Evolutionary conservation across 2,329 filamentous ascomycete species (phyloP), one percentile per base, ranked within the genome.

Genomic region (Phoma sp.): DNA sequence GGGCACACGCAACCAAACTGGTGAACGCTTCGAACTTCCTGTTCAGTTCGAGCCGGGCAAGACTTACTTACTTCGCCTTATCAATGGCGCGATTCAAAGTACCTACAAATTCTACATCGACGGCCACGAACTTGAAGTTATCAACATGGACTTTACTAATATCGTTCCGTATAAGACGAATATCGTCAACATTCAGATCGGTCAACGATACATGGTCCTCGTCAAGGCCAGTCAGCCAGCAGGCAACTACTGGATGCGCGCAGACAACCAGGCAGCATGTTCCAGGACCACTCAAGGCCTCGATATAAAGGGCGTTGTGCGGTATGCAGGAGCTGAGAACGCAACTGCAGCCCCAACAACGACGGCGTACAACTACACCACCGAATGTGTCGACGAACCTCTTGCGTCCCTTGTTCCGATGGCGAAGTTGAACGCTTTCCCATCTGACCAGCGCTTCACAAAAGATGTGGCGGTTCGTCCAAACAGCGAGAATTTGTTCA

Each of bases 31-130:
- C 42, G 50, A 63, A 23, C 38, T 40, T 3, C 57, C 29, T 12
- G 55, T 76, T 18, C 29, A 64, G 32, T 37, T 47, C 21, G 53
- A 62, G 14, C 53, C 66, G 23, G 74, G 74, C 18, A 74, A 74
- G 47, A 71, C 59, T 38, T 76, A 77, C 42, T 61, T 66, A 9
- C 53, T 77, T 3, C 64, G n/a, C n/a, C n/a, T n/a, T n/a, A n/a
- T n/a, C n/a, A n/a, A n/a, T n/a, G n/a, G n/a, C n/a, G n/a, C 71
- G 7, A 72, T 76, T 21, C 73, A 77, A 52, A 70, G 65, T 10
- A 64, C 69, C 53, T 74, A 73, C 65, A 69, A 72, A 21, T 72
- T 78, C 37, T 69, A 65, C 4, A 68, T 78, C 26, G 75, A 78
- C 53, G 60, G 64, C 25, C 76, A 78, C 48, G 62, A 58, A 4